phyloP scores from a whole-genome alignment of 1,284 basidiomycete genomes.

The Pseudozyma hubeiensis region DNA sequence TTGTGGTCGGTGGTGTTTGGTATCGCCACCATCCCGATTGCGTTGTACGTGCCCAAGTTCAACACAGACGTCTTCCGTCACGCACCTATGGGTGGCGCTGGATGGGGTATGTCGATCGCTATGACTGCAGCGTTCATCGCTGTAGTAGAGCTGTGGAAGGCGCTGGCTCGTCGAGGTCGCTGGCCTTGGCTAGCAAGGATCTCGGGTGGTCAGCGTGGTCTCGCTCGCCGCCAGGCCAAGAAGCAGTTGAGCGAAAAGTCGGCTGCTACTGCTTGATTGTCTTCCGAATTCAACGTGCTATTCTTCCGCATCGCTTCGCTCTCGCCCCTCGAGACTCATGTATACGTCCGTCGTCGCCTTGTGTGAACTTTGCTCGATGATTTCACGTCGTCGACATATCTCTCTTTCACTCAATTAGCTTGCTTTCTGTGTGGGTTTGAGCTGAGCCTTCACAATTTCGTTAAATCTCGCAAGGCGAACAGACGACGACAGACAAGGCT shows the following conservation, averaged over 20 bases:
- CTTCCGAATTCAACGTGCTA: background rate
- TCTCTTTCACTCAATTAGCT: no score
- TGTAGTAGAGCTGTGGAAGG: slow-evolving; percentile 60
- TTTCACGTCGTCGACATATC: no score
- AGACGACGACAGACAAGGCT: no score
- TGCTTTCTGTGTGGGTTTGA: no score
- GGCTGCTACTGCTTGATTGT: slow-evolving; percentile 7
- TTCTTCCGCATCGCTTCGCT: background rate
- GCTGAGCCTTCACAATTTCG: no score
- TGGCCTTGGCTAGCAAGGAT: slow-evolving; percentile 61
- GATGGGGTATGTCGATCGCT: slow-evolving; percentile 58
- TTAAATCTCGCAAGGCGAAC: no score
- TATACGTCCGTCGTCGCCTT: no score
- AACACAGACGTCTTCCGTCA: slow-evolving; percentile 61
- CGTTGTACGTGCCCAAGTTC: slow-evolving; percentile 62
- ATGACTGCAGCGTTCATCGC: slow-evolving; percentile 50
- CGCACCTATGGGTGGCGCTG: slow-evolving; percentile 49
- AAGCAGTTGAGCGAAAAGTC: slow-evolving; percentile 26
- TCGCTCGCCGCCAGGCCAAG: slow-evolving; percentile 40
- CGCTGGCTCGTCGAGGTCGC: slow-evolving; percentile 48
- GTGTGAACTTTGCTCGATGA: no score
- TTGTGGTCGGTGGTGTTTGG: slow-evolving; percentile 60
- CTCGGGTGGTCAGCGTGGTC: slow-evolving; percentile 54
- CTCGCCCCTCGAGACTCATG: background rate
- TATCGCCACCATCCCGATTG: slow-evolving; percentile 54